phyloP scores from a whole-genome alignment of 2,329 filamentous ascomycete genomes.

The Paracamarosporium sp. region DNA sequence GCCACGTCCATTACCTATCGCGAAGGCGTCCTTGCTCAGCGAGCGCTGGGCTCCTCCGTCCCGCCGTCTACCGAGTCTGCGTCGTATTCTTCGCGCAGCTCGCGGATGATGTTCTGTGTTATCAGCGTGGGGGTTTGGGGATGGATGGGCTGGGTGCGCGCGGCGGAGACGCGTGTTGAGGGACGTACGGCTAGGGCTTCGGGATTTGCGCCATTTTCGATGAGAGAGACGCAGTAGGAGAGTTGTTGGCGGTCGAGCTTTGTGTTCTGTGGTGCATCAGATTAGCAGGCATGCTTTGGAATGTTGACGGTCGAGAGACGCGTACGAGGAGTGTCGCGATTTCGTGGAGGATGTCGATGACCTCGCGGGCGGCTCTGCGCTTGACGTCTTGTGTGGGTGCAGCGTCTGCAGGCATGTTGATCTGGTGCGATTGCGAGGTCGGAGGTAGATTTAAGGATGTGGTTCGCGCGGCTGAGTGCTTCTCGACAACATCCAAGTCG shows the following conservation, averaged over 20 bases:
- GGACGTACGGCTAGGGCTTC: slow-evolving; percentile 86
- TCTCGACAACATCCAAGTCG: not conserved
- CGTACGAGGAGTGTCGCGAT: slow-evolving; percentile 87
- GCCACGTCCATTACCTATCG: slow-evolving; percentile 15
- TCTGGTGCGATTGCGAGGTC: slow-evolving; percentile 25
- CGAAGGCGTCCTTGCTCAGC: slow-evolving; percentile 22
- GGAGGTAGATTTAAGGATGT: no score
- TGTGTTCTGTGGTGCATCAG: slow-evolving; percentile 73
- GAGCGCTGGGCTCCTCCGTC: slow-evolving; percentile 24
- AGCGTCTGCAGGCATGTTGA: slow-evolving; percentile 4
- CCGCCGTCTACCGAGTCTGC: slow-evolving; percentile 36
- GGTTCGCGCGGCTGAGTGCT: no score
- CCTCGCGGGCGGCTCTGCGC: slow-evolving; percentile 79
- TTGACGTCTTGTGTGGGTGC: slow-evolving; percentile 56
- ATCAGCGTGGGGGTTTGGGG: not conserved
- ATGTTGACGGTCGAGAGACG: slow-evolving; percentile 17
- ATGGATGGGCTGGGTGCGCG: not conserved
- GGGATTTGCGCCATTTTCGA: slow-evolving; percentile 96
- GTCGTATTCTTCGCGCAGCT: slow-evolving; percentile 52
- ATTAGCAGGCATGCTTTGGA: not conserved
- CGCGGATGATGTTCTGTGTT: slow-evolving; percentile 54
- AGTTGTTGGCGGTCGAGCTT: slow-evolving; percentile 88
- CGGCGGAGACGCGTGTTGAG: no score
- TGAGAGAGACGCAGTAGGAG: slow-evolving; percentile 93
- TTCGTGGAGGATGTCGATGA: slow-evolving; percentile 80